These are phyloP conservation scores for Penicillium rolfsii DNA, from an alignment of 2,329 filamentous ascomycete species.

Conservation along the genomic window DNA sequence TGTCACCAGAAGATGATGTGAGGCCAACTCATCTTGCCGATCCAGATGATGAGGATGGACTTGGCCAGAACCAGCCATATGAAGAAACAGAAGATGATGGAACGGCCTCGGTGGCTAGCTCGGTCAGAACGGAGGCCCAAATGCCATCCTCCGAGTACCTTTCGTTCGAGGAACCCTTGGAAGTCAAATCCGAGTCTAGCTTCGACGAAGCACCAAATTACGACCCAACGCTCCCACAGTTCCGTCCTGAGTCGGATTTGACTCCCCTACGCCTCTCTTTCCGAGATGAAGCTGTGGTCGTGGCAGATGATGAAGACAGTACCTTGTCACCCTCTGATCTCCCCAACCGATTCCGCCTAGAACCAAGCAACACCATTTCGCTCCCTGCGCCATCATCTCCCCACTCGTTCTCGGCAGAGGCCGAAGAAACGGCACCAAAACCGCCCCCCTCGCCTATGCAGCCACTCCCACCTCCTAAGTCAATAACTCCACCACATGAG, in stretches of 20 bases:
- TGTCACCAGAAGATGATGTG: slow-evolving; percentile 30
- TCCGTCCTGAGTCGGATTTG: slow-evolving; percentile 46
- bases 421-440: slow-evolving; percentile 40
- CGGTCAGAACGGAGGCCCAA: slow-evolving; percentile 20
- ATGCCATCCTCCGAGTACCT: slow-evolving; percentile 6
- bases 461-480: slow-evolving; percentile 33
- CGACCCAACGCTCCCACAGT: slow-evolving; percentile 53
- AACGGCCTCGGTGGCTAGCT: slow-evolving; percentile 23
- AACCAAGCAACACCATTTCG: slow-evolving; percentile 38
- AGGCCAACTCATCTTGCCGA: slow-evolving; percentile 31
- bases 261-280: slow-evolving; percentile 29
- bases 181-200: background rate
- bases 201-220: slow-evolving; percentile 17
- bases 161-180: slow-evolving; percentile 7
- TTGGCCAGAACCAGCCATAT: slow-evolving; percentile 18
- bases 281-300: slow-evolving; percentile 11
- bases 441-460: slow-evolving; percentile 41
- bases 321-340: slow-evolving; percentile 28
- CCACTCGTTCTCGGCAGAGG: slow-evolving; percentile 37
- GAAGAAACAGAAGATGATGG: slow-evolving; percentile 18
- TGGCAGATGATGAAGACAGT: slow-evolving; percentile 8
- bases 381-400: slow-evolving; percentile 39
- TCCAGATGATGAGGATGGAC: slow-evolving; percentile 21
- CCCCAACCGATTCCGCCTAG: slow-evolving; percentile 44
- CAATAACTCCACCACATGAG: slow-evolving; percentile 21